Conservation (phyloP, 345 rosid species). For the Sonneratia caseolaris region DNA sequence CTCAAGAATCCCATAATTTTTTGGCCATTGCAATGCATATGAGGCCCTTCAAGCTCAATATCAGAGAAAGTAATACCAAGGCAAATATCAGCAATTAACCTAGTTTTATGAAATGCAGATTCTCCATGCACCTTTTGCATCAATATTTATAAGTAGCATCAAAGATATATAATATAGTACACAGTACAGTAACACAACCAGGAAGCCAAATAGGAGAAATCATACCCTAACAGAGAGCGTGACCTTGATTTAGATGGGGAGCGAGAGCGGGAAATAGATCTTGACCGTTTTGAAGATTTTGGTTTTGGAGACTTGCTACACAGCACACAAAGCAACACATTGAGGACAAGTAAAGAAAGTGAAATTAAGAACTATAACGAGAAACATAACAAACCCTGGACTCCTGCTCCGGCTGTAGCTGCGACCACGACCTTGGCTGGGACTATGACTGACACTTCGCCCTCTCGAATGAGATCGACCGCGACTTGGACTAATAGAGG, state of each 20-base stretch:
- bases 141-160: not conserved
- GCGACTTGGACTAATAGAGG: constrained; percentile 69
- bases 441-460: constrained; percentile 40
- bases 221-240: constrained; percentile 55
- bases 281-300: constrained; percentile 43
- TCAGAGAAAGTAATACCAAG: not conserved
- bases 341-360: not conserved
- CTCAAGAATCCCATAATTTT: too few species aligned
- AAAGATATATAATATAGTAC: not conserved
- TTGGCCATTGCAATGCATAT: not conserved
- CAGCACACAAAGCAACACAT: not conserved
- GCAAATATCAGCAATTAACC: not conserved
- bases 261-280: constrained; percentile 27
- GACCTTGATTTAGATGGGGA: constrained; percentile 32
- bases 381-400: constrained; percentile 32
- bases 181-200: not conserved
- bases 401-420: constrained; percentile 44
- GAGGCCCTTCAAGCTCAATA: not conserved
- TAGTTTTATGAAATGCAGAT: not conserved
- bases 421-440: constrained; percentile 32
- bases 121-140: not conserved
- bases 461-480: constrained; percentile 58
- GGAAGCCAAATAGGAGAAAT: constrained; percentile 6
- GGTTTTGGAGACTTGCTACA: constrained; percentile 73
- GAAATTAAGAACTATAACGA: not conserved